Percentiles rank a stretch among this genome's conserved stretches.
These are phyloP conservation scores for Neocucurbitaria cava DNA, from an alignment of 2,329 filamentous ascomycete genomes.

Conservation along the genomic window DNA sequence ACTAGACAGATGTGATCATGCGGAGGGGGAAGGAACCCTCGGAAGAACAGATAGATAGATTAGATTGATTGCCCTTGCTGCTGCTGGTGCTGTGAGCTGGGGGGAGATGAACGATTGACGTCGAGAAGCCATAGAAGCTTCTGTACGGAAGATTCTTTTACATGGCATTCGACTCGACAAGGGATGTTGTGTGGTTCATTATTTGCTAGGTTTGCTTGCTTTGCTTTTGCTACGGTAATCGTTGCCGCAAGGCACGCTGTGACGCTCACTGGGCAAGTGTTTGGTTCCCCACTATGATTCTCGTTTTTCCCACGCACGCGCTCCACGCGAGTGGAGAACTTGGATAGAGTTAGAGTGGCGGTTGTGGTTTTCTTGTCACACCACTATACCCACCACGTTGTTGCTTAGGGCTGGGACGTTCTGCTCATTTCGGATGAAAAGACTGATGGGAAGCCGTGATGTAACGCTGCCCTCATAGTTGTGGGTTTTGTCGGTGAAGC, in stretches of 20 bases:
- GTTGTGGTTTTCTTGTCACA: background rate
- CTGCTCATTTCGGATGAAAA: slow-evolving; percentile 4
- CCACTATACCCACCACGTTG: no score
- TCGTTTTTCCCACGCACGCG: no score
- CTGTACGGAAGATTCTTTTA: slow-evolving; percentile 18
- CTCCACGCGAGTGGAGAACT: no score
- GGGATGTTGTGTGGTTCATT: background rate
- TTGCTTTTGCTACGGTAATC: no score
- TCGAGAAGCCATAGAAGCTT: slow-evolving; percentile 16
- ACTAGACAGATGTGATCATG: slow-evolving; percentile 17
- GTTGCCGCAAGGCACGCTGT: slow-evolving; percentile 10
- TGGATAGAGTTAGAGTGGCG: background rate
- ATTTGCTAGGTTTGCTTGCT: background rate
- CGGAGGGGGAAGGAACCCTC: slow-evolving; percentile 11
- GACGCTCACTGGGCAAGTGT: slow-evolving; percentile 16
- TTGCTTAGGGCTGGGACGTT: no score
- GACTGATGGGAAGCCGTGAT: background rate
- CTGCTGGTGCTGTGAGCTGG: slow-evolving; percentile 2
- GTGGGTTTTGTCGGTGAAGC: background rate
- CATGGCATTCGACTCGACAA: background rate
- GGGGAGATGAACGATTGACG: slow-evolving; percentile 6
- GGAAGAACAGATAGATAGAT: no score
- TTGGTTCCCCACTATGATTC: background rate
- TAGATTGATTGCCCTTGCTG: slow-evolving; percentile 8
- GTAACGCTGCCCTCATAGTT: background rate